phyloP scores from a whole-genome alignment of 208 protist species.

The Wallacemonas sp. region DNA sequence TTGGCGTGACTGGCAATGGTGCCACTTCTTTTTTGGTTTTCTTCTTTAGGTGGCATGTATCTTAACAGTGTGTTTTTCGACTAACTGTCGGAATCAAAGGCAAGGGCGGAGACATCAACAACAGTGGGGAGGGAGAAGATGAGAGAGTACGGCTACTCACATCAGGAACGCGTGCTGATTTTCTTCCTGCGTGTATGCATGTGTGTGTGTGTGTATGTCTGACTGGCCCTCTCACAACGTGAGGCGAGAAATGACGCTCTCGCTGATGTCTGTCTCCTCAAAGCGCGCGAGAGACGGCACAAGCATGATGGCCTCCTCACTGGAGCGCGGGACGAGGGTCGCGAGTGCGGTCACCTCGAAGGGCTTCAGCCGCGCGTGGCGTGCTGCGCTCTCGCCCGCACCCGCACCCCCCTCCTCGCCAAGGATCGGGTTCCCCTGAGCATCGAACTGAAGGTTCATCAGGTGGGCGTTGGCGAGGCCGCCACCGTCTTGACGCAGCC shows the following conservation, averaged over 20 bases:
- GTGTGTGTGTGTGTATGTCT: not conserved
- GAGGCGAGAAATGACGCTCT: constrained; percentile 35
- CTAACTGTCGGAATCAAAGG: no score
- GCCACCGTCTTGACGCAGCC: constrained; percentile 15
- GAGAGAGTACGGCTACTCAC: no score
- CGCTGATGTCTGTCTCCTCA: constrained; percentile 54
- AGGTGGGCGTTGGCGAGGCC: constrained; percentile 14
- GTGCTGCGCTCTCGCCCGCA: not conserved
- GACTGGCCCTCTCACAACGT: constrained; percentile 1
- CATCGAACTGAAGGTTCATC: constrained; percentile 31
- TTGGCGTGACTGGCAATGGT: no score
- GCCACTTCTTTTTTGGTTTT: no score
- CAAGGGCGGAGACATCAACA: no score
- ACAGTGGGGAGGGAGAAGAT: no score
- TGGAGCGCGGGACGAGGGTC: constrained; percentile 66
- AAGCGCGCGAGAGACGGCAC: constrained; percentile 80
- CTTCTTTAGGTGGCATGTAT: no score
- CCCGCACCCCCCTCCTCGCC: constrained; percentile 1
- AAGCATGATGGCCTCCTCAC: constrained; percentile 67
- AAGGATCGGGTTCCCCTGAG: constrained; percentile 19
- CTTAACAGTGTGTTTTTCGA: no score
- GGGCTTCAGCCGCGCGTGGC: constrained; percentile 46
- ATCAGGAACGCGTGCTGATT: not conserved
- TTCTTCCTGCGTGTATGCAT: not conserved
- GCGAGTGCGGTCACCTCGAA: constrained; percentile 81